Evolutionary conservation across 768 basidiomycete species (phyloP), one percentile per base, ranked within the genome.

Genomic region (Suillus plorans): DNA sequence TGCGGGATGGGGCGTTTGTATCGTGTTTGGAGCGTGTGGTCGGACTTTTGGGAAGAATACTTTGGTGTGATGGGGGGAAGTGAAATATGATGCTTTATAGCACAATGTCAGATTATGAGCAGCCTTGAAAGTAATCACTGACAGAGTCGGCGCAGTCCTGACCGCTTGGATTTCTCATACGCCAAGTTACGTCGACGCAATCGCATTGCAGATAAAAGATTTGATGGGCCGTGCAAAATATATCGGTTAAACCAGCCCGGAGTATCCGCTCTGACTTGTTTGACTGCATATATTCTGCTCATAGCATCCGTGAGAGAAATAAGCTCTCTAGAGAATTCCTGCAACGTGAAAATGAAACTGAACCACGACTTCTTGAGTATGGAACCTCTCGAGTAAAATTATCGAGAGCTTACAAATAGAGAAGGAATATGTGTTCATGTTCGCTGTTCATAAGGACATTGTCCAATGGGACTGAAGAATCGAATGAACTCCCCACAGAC

Each of bases 341-440:
- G 95, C 52, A 98, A 75, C 0, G 95, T 97, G 77, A 98, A 99
- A 68, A 97, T 91, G 77, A 97, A 98, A 80, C 95, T 97, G 67
- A 31, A 57, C 34, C 22, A 22, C 28, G 31, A 5, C 1, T n/a
- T 22, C 39, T 31, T 49, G 12, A 47, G 22, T 7, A 60, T 42
- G 25, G 18, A 31, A 42, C 6, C 6, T 41, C 25, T 42, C 12
- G 25, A 63, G 3, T 13, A 20, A n/a, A 57, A 56, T 28, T 28
- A 50, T 25, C 16, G 28, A 25, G 7, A n/a, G 81, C 94, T 74
- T 66, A 96, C 95, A 95, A 97, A 72, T 96, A 97, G 0, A 95
- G 90, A 31, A 96, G 76, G 73, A 97, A 97, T 1, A 97, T 82
- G 63, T 88, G 87, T 69, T 97, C 95, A 68, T 89, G 87, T n/a